Evolutionary conservation across 129 eudicot genomes (phyloP).

Genomic region (Arctium lappa): DNA sequence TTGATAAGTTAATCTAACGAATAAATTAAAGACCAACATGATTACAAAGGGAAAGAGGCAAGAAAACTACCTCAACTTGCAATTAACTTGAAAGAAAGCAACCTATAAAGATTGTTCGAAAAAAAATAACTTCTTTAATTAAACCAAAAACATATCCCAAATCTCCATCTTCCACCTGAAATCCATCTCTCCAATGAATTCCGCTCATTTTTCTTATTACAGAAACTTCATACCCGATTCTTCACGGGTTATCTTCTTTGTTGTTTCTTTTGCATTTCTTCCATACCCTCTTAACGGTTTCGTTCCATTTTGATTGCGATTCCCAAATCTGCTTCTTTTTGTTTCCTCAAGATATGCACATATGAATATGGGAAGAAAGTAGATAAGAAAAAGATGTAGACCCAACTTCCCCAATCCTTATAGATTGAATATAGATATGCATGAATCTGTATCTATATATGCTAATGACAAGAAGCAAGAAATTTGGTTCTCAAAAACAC

Average conservation of each 20-base stretch:
- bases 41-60: not conserved
- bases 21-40: not conserved
- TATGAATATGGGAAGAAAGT: slow-evolving; percentile 20
- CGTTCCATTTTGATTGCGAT: not conserved
- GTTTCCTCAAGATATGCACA: slow-evolving; percentile 17
- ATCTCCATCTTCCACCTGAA: not conserved
- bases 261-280: slow-evolving; percentile 14
- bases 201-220: not conserved
- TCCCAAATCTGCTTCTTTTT: slow-evolving; percentile 22
- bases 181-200: slow-evolving; percentile 5
- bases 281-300: not conserved
- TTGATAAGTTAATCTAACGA: not conserved
- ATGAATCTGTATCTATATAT: slow-evolving; percentile 13
- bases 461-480: slow-evolving; percentile 25
- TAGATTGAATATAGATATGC: not conserved
- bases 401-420: slow-evolving; percentile 13
- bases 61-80: slow-evolving; percentile 13
- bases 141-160: not conserved
- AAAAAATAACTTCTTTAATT: not conserved
- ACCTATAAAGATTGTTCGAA: not conserved
- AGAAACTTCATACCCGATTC: not conserved
- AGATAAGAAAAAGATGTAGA: slow-evolving; percentile 5
- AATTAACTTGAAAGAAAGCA: slow-evolving; percentile 7
- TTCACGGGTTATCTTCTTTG: slow-evolving; percentile 1
- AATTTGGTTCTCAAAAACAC: slow-evolving; percentile 10